These are phyloP conservation scores for Saturnispora bothae DNA, from an alignment of 805 yeast genomes.

Conservation along the genomic window DNA sequence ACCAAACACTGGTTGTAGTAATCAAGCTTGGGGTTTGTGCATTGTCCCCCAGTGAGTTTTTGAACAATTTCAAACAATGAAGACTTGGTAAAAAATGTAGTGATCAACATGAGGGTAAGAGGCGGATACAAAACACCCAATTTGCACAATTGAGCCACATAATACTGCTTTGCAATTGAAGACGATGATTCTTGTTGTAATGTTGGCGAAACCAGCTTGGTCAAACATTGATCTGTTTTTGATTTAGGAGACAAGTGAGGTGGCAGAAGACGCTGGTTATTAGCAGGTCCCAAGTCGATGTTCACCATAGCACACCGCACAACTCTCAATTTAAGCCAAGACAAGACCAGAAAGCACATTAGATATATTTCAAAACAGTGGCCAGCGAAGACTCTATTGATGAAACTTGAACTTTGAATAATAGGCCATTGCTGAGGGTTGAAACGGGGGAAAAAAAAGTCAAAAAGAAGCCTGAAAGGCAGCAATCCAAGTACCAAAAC, in stretches of 20 bases:
- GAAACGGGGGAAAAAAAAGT: conserved; percentile 10
- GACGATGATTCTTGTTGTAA: neutral
- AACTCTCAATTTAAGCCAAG: too few relatives aligned
- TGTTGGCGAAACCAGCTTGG: conserved; percentile 4
- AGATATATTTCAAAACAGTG: conserved; percentile 22
- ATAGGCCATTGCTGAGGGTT: conserved; percentile 11
- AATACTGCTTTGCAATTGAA: conserved; percentile 2
- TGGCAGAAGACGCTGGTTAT: neutral
- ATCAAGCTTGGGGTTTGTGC: conserved; percentile 17
- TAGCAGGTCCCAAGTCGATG: too few relatives aligned
- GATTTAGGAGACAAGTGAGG: neutral
- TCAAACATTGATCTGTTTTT: conserved; percentile 4
- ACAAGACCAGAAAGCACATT: too few relatives aligned
- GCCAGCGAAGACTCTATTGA: conserved; percentile 23
- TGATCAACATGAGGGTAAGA: conserved; percentile 11
- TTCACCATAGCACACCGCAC: too few relatives aligned
- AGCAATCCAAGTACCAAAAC: conserved; percentile 1
- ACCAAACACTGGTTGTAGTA: conserved; percentile 17
- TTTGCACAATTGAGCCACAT: conserved; percentile 16
- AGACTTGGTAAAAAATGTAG: conserved; percentile 6
- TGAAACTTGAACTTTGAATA: conserved; percentile 17
- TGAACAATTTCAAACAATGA: conserved; percentile 26
- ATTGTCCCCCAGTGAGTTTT: conserved; percentile 31
- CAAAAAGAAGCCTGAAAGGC: conserved; percentile 8
- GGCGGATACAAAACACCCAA: conserved; percentile 15